Evolutionary conservation across 345 rosid species (phyloP).

Genomic region (Theobroma cacao): DNA sequence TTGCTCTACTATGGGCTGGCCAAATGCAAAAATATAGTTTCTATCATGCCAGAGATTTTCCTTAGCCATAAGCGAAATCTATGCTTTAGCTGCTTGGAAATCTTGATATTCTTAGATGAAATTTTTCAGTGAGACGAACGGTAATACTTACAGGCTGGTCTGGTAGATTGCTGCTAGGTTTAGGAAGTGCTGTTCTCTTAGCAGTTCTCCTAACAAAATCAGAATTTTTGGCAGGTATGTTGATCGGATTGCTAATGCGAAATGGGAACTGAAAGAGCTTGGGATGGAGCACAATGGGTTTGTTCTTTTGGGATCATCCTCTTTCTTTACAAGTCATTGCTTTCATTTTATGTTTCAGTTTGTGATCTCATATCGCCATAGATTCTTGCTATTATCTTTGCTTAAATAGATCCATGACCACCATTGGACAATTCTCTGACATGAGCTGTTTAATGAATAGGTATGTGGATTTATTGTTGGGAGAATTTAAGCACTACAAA

Average conservation of each 20-base stretch:
- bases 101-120: not conserved
- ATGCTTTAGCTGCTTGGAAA: not conserved
- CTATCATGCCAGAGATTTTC: not conserved
- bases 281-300: constrained; percentile 99
- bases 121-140: not conserved
- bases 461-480: constrained; percentile 94
- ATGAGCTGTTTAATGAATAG: constrained; percentile 30
- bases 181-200: not conserved
- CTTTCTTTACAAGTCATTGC: not conserved
- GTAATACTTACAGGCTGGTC: not conserved
- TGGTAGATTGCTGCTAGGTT: not conserved
- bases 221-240: constrained; percentile 60
- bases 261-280: constrained; percentile 97
- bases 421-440: not conserved
- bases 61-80: not conserved
- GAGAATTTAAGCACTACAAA: constrained; percentile 92
- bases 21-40: not conserved
- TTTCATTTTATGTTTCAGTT: not conserved
- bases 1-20: not conserved
- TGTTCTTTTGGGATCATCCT: constrained; percentile 32
- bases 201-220: not conserved
- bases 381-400: constrained; percentile 7
- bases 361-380: not conserved
- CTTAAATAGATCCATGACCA: not conserved
- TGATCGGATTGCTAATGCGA: constrained; percentile 86